Conservation (phyloP, 139 green algal genomes). For the Nannochloris sp. region DNA sequence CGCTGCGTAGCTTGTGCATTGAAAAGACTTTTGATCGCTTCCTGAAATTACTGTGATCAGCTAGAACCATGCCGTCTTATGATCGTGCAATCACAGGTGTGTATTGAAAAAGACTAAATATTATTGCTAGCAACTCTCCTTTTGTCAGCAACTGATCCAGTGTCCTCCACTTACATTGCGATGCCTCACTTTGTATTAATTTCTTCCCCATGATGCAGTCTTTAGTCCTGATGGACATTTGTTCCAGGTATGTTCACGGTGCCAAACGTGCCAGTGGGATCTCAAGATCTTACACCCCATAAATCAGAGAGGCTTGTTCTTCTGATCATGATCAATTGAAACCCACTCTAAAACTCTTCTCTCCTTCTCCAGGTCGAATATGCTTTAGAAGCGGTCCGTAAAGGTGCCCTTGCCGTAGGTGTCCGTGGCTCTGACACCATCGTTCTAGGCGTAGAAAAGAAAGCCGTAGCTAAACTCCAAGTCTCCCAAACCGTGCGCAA, state of each 20-base stretch:
- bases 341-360: neutral
- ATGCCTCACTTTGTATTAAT: too few species aligned
- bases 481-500: constrained; percentile 91
- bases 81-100: constrained; percentile 99
- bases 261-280: neutral
- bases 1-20: too few species aligned
- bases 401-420: constrained; percentile 88
- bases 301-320: neutral
- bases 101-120: too few species aligned
- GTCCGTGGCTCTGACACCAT: constrained; percentile 84
- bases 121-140: too few species aligned
- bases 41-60: too few species aligned
- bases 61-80: constrained; percentile 83
- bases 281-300: neutral
- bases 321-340: neutral
- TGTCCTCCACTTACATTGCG: too few species aligned
- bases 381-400: constrained; percentile 92
- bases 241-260: constrained; percentile 33
- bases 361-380: constrained; percentile 94
- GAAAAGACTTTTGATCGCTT: too few species aligned
- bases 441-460: constrained; percentile 93
- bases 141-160: too few species aligned
- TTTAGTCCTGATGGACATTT: constrained; percentile 96
- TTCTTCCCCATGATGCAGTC: too few species aligned
- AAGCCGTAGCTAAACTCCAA: constrained; percentile 92